Conservation (phyloP, 2,329 filamentous ascomycete genomes). For the Monosporascus sp. region DNA sequence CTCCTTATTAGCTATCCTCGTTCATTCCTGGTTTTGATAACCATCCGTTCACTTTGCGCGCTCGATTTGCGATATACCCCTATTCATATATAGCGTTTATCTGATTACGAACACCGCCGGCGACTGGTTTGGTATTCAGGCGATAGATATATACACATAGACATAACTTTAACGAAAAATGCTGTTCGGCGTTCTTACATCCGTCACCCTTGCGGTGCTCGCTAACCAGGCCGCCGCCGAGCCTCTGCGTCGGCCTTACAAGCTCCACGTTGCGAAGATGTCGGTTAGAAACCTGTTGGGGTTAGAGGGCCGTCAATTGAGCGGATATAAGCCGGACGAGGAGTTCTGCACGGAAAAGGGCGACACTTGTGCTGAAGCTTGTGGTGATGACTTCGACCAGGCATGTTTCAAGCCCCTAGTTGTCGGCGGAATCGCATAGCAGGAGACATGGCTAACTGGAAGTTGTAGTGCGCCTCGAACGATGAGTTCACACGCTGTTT, state of each 20-base stretch:
- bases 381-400: slow-evolving; percentile 26
- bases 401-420: background rate
- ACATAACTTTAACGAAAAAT: slow-evolving; percentile 9
- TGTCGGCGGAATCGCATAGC: background rate
- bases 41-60: background rate
- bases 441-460: background rate
- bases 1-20: background rate
- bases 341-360: slow-evolving; percentile 21
- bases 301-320: slow-evolving; percentile 15
- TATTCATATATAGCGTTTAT: background rate
- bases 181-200: slow-evolving; percentile 14
- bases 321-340: slow-evolving; percentile 22
- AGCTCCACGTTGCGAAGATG: slow-evolving; percentile 19
- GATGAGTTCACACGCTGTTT: slow-evolving; percentile 53
- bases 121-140: background rate
- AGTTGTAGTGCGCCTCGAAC: slow-evolving; percentile 18
- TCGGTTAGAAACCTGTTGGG: slow-evolving; percentile 20
- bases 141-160: background rate
- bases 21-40: background rate
- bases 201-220: slow-evolving; percentile 17
- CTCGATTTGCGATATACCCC: background rate
- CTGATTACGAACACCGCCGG: too few relatives aligned
- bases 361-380: slow-evolving; percentile 27
- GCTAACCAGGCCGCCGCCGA: slow-evolving; percentile 19
- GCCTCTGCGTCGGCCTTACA: slow-evolving; percentile 19